These are phyloP conservation scores for Debaryomycetaceae sp. DNA, from an alignment of 1,139 yeast genomes.

Conservation along the genomic window DNA sequence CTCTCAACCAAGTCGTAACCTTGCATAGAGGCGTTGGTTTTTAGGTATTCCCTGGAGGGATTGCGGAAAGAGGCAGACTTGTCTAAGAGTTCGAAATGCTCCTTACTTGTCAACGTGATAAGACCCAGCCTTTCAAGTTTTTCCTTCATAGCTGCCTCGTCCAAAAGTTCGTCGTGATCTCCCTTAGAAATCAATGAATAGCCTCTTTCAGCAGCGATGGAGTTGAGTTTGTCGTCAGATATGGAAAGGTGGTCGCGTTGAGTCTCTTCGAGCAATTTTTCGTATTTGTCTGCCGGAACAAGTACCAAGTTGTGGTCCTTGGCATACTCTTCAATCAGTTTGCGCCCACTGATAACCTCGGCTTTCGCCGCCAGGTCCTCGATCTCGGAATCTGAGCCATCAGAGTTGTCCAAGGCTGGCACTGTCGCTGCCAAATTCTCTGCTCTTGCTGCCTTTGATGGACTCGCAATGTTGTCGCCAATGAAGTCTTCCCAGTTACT, in stretches of 20 bases:
- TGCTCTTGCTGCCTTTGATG: too few species aligned
- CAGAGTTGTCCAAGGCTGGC: constrained; percentile 31
- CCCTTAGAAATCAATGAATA: constrained; percentile 14
- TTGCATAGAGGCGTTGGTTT: constrained; percentile 6
- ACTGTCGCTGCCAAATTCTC: constrained; percentile 17
- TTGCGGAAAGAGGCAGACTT: constrained; percentile 7
- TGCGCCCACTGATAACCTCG: constrained; percentile 5
- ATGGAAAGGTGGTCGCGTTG: too few species aligned
- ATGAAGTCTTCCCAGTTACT: constrained; percentile 43
- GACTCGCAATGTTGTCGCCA: constrained; percentile 20
- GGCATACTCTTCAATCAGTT: constrained; percentile 40
- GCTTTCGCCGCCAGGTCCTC: constrained; percentile 7
- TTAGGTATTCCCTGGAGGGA: constrained; percentile 17
- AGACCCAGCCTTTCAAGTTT: constrained; percentile 29
- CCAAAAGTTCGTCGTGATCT: constrained; percentile 25
- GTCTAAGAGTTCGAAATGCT: constrained; percentile 8
- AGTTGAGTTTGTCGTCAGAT: too few species aligned
- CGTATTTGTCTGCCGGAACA: constrained; percentile 46
- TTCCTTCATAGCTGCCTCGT: constrained; percentile 32
- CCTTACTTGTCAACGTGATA: constrained; percentile 25
- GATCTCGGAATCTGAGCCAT: constrained; percentile 10
- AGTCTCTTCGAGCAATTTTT: constrained; percentile 12
- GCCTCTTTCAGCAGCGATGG: too few species aligned
- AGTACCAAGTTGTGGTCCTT: constrained; percentile 44
- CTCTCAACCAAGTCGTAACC: constrained; percentile 18